These are phyloP conservation scores for Ceratorhiza oryzae-sativae DNA, from an alignment of 1,284 basidiomycete genomes.

Conservation along the genomic window DNA sequence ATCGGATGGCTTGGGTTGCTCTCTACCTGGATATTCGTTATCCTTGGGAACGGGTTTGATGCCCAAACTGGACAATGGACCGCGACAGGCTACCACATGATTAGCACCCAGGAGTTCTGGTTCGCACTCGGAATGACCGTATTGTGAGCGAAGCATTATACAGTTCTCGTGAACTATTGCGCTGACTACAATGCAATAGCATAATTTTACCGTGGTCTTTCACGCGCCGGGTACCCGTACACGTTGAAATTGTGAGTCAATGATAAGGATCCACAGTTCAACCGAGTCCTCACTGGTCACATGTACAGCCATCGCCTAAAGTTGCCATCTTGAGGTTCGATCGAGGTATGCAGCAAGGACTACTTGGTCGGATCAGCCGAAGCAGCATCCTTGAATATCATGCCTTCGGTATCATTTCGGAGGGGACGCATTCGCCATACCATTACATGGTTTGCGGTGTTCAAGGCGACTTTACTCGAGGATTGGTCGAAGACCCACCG, in stretches of 20 bases:
- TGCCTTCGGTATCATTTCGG: conserved; percentile 73
- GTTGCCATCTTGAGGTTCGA: conserved; percentile 70
- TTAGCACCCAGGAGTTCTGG: conserved; percentile 77
- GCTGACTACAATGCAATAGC: conserved; percentile 52
- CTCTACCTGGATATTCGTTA: conserved; percentile 70
- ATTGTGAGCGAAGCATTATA: conserved; percentile 60
- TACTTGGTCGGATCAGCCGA: conserved; percentile 69
- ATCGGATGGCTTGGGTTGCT: conserved; percentile 72
- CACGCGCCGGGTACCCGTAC: conserved; percentile 72
- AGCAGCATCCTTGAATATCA: conserved; percentile 68
- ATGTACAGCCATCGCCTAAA: conserved; percentile 66
- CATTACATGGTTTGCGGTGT: conserved; percentile 81
- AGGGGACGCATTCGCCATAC: conserved; percentile 70
- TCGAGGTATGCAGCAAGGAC: conserved; percentile 71
- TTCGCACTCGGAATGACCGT: conserved; percentile 73
- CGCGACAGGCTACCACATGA: conserved; percentile 59
- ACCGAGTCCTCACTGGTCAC: neutral
- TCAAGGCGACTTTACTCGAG: conserved; percentile 76
- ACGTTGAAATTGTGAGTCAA: conserved; percentile 71
- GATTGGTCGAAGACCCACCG: conserved; percentile 72
- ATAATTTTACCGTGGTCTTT: conserved; percentile 77
- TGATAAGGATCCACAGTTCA: neutral
- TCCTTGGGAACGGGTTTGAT: conserved; percentile 68
- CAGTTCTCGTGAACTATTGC: neutral
- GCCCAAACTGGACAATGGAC: conserved; percentile 62